Evolutionary conservation across 75 land plant species (phyloP), one percentile per base, ranked within the genome.

Genomic region (Cryptomeria japonica): DNA sequence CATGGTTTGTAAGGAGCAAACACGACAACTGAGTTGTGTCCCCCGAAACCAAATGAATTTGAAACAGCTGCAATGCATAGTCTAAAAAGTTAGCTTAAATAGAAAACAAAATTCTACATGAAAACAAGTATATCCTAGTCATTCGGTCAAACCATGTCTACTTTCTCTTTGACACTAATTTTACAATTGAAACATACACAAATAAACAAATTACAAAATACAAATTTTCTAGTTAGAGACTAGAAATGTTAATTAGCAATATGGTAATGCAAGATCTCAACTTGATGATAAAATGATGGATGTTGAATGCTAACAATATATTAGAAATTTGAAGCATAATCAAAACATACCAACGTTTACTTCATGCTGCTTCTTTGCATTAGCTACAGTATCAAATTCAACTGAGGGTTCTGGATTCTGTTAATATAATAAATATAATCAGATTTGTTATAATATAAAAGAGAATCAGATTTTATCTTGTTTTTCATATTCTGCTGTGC

Each of bases 341-440:
- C 39, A 37, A 86, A 73, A 85, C 96, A 87, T 90, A 96, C 97
- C 97, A 92, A 96, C 96, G 89, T 96, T 89, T 42, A 96, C 88
- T 91, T 96, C 97, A 84, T 93, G 95, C 87, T 95, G 95, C 89
- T 96, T 90, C 88, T 95, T 96, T 79, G 70, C 73, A 42, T 95
- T 92, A 19, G 94, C 89, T 31, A 96, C 95, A 13, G 96, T 96
- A 88, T 96, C 93, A 78, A 96, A 94, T n/a, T 78, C 84, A 25
- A 96, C 94, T 32, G 96, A 41, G 76, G 96, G 95, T 87, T 96
- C 97, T 25, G 91, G 93, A 80, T 94, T 89, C 97, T 96, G 93
- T 87, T 89, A 37, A 70, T 64, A 1, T 15, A 39, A 11, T 49
- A 87, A 32, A 83, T 44, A 75, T 15, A 49, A 82, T 31, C 53